Evolutionary conservation across 371 early-diverging fungal species (phyloP), one percentile per base, ranked within the genome.

Genomic region (Dinochytrium kinnereticum): DNA sequence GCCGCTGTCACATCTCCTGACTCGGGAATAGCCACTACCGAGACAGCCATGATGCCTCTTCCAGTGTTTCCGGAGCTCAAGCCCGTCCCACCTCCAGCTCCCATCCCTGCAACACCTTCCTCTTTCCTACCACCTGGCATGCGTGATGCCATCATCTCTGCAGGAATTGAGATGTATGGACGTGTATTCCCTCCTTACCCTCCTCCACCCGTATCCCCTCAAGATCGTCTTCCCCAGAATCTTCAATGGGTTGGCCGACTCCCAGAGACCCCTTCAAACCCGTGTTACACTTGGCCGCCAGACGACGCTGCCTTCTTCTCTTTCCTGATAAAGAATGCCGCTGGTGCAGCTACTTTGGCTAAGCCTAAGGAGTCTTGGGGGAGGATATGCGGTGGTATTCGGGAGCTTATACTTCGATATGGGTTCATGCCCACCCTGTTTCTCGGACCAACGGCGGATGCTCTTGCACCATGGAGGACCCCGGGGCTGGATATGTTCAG

Each of bases 11-110:
- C 37, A 38, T 10, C 5, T 39, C 30, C 51, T 30, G 19, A 49
- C 13, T 3, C 7, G n/a, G 33, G 1, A 3, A 33, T 13, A 3
- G n/a, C 44, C 40, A 37, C 3, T 44, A 37, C 59, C 26, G 53
- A 71, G 59, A 59, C 68, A 24, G 74, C 74, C 39, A 39, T 73
- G 49, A 68, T 73, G n/a, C 74, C 74, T 30, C 74, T 73, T 24
- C 74, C 74, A 24, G 55, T 59, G 28, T 68, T 59, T 30, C 28
- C 53, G 21, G 69, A 73, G 59, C 33, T 73, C 19, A 28, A 51
- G 19, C 68, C 55, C 24, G 74, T 73, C 0, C 74, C 74, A 19
- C 17, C 51, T 33, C 74, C 74, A 31, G 69, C 33, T 7, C 59
- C 74, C 1, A n/a, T 73, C 28, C 69, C 68, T 21, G 51, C 3